These are phyloP conservation scores for Entomortierella beljakovae DNA, from an alignment of 192 early-diverging fungal genomes.

Conservation along the genomic window DNA sequence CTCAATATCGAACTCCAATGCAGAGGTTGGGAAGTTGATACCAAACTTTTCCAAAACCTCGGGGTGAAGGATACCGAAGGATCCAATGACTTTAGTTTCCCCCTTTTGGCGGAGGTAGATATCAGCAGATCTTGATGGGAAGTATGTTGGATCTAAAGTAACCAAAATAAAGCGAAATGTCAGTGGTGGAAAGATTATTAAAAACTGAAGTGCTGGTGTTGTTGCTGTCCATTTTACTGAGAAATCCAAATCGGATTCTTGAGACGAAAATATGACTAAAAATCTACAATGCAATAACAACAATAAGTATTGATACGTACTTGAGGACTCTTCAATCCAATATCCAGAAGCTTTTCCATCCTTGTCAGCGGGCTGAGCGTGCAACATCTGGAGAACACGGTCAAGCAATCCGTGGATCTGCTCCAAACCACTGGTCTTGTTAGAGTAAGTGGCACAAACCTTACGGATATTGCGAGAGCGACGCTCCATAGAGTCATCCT, in stretches of 20 bases:
- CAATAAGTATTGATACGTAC: too few species aligned
- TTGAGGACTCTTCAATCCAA: conserved; percentile 80
- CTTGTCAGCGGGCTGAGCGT: conserved; percentile 61
- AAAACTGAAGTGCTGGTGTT: too few species aligned
- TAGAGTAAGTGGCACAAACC: conserved; percentile 86
- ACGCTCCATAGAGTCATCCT: conserved; percentile 85
- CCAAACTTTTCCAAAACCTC: conserved; percentile 88
- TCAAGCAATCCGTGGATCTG: conserved; percentile 93
- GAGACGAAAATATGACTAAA: background rate
- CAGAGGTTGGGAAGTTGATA: conserved; percentile 86
- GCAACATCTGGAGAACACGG: conserved; percentile 87
- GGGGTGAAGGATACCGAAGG: conserved; percentile 94
- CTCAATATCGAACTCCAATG: conserved; percentile 96
- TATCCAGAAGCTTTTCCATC: conserved; percentile 72
- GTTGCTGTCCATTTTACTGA: too few species aligned
- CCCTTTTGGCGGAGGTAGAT: conserved; percentile 75
- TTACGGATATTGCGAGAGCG: conserved; percentile 91
- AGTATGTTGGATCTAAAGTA: conserved; percentile 79
- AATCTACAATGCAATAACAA: background rate
- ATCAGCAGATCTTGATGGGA: conserved; percentile 92
- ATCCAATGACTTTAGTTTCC: conserved; percentile 72
- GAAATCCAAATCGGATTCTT: too few species aligned
- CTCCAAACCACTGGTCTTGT: conserved; percentile 88
- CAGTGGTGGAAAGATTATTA: too few species aligned
- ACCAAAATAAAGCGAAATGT: background rate